Percentiles rank a stretch among this genome's conserved stretches.
These are phyloP conservation scores for Breynia disticha DNA, from an alignment of 441 rosid genomes.

Conservation along the genomic window DNA sequence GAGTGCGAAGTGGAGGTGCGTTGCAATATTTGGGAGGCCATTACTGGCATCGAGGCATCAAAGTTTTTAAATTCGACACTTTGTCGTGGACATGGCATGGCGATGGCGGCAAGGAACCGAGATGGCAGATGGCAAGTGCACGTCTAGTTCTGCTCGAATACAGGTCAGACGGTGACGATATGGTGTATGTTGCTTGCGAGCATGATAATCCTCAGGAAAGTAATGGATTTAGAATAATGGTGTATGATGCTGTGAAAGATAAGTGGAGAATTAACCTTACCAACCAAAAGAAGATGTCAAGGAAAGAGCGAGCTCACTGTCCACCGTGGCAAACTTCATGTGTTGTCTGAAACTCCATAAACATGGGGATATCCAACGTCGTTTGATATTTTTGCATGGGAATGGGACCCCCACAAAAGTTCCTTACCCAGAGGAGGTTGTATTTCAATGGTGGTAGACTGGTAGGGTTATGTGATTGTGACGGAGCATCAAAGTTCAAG, in stretches of 20 bases:
- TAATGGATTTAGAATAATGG: constrained; percentile 32
- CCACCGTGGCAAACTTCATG: constrained; percentile 49
- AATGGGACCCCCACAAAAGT: constrained; percentile 32
- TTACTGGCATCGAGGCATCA: constrained; percentile 17
- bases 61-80: constrained; percentile 39
- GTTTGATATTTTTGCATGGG: constrained; percentile 30
- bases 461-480: constrained; percentile 16
- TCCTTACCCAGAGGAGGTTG: constrained; percentile 15
- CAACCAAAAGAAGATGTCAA: constrained; percentile 52
- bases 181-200: constrained; percentile 61
- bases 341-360: constrained; percentile 48
- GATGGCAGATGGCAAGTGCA: constrained; percentile 48
- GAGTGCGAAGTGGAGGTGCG: constrained; percentile 63
- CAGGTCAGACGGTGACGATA: constrained; percentile 43
- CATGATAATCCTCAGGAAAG: constrained; percentile 54
- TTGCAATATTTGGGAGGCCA: constrained; percentile 34
- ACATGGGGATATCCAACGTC: constrained; percentile 28
- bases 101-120: constrained; percentile 51
- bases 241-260: constrained; percentile 44
- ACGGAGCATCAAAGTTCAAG: constrained; percentile 15
- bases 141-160: constrained; percentile 45
- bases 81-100: constrained; percentile 40
- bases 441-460: constrained; percentile 29
- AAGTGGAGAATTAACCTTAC: constrained; percentile 34
- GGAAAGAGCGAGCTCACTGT: constrained; percentile 51